These are phyloP conservation scores for Tylopilus sp. DNA, from an alignment of 768 basidiomycete species.

Conservation along the genomic window DNA sequence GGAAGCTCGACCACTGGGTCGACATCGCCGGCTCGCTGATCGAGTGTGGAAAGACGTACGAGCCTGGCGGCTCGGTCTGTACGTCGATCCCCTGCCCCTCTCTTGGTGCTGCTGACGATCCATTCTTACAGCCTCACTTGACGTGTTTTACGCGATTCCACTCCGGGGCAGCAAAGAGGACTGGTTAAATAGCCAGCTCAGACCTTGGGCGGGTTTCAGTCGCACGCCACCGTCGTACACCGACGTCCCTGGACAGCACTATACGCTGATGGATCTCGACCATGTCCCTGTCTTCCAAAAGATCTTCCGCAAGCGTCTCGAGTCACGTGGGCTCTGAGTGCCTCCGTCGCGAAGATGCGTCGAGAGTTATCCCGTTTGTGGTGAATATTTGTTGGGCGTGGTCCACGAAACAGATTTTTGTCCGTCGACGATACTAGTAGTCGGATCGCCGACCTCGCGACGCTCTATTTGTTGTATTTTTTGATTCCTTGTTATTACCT, in stretches of 20 bases:
- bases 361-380: too few relatives aligned
- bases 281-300: constrained; percentile 30
- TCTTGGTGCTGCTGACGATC: not conserved
- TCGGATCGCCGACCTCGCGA: too few relatives aligned
- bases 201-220: constrained; percentile 23
- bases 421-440: too few relatives aligned
- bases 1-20: constrained; percentile 28
- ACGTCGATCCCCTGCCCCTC: constrained; percentile 4
- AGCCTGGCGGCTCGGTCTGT: constrained; percentile 26
- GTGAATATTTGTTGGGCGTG: too few relatives aligned
- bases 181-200: constrained; percentile 30
- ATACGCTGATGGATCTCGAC: constrained; percentile 32
- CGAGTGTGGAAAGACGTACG: constrained; percentile 30
- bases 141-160: constrained; percentile 30
- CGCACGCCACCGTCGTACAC: constrained; percentile 22
- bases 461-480: too few relatives aligned
- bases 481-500: too few relatives aligned
- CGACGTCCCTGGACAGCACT: constrained; percentile 29
- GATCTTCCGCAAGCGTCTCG: constrained; percentile 26
- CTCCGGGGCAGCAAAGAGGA: constrained; percentile 27
- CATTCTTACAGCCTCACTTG: constrained; percentile 8
- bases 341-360: not conserved
- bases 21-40: constrained; percentile 30
- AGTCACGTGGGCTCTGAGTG: constrained; percentile 23
- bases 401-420: too few relatives aligned